phyloP scores from a whole-genome alignment of 495 filamentous ascomycete genomes.

The Chaetomidium leptoderma region DNA sequence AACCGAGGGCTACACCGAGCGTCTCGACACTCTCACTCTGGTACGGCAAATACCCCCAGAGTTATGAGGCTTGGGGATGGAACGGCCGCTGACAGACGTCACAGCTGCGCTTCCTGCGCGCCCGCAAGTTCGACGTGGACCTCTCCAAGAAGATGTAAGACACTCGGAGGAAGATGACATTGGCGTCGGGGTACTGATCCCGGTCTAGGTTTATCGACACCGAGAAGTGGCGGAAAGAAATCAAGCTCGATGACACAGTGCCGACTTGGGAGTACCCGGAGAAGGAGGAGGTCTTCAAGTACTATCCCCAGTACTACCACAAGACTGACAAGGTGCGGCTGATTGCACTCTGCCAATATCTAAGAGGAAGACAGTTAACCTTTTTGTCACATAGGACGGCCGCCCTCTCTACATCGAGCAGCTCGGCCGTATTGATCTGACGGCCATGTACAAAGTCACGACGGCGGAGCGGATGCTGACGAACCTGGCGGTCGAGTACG shows the following conservation, averaged over 20 bases:
- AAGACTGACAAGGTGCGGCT: slow-evolving; percentile 86
- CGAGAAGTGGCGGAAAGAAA: slow-evolving; percentile 84
- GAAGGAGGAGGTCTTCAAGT: slow-evolving; percentile 82
- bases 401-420: slow-evolving; percentile 96
- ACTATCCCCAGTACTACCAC: slow-evolving; percentile 98
- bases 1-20: slow-evolving; percentile 73
- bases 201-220: slow-evolving; percentile 76
- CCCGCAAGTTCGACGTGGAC: slow-evolving; percentile 89
- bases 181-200: slow-evolving; percentile 1
- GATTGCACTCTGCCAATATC: neutral
- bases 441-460: slow-evolving; percentile 82
- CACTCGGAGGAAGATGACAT: neutral
- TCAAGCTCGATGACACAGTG: slow-evolving; percentile 76
- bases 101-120: slow-evolving; percentile 83
- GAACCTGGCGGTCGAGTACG: slow-evolving; percentile 95
- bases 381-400: slow-evolving; percentile 64
- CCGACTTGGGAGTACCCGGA: slow-evolving; percentile 81
- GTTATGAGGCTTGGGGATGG: neutral
- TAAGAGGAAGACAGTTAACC: neutral
- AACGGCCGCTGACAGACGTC: slow-evolving; percentile 18
- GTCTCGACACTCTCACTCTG: slow-evolving; percentile 86
- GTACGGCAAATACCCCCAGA: slow-evolving; percentile 39
- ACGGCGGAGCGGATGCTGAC: slow-evolving; percentile 88
- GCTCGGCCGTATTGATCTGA: slow-evolving; percentile 87
- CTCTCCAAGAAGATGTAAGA: slow-evolving; percentile 79